A percentile compares a stretch with the other conserved stretches of the same genome.
Evolutionary conservation across 1,284 basidiomycete genomes (phyloP).

Genomic region (Amylostereum areolatum): DNA sequence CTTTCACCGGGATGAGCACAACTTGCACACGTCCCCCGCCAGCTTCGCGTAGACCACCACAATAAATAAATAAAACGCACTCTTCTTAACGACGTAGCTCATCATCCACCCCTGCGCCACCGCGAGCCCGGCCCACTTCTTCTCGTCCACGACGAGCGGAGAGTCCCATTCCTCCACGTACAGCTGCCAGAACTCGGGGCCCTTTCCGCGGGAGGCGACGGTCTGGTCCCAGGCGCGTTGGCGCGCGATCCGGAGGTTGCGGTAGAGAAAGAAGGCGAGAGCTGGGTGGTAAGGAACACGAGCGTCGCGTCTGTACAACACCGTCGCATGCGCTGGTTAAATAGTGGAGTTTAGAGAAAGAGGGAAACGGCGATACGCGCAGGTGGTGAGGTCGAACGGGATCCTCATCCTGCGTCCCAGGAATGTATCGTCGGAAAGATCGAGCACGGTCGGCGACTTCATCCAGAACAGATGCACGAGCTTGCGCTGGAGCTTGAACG

Average conservation of each 20-base stretch:
- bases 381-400: slow-evolving; percentile 64
- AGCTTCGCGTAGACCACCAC: slow-evolving; percentile 43
- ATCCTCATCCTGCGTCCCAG: slow-evolving; percentile 43
- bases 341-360: slow-evolving; percentile 32
- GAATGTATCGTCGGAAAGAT: slow-evolving; percentile 57
- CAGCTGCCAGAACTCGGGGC: slow-evolving; percentile 76
- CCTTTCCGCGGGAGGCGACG: slow-evolving; percentile 72
- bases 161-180: slow-evolving; percentile 85
- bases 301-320: slow-evolving; percentile 61
- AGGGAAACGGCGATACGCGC: slow-evolving; percentile 49
- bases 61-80: slow-evolving; percentile 4
- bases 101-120: slow-evolving; percentile 35
- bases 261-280: slow-evolving; percentile 33
- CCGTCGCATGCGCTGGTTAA: neutral
- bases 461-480: slow-evolving; percentile 58
- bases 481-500: slow-evolving; percentile 58
- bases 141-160: slow-evolving; percentile 45
- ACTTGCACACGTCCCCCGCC: slow-evolving; percentile 34
- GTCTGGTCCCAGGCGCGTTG: slow-evolving; percentile 79
- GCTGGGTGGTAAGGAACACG: slow-evolving; percentile 60
- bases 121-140: slow-evolving; percentile 18
- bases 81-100: slow-evolving; percentile 33
- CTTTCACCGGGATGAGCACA: slow-evolving; percentile 41
- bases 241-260: slow-evolving; percentile 73
- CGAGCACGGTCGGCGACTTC: slow-evolving; percentile 61